phyloP scores from a whole-genome alignment of 1,284 basidiomycete genomes.

The Omphalotus olearius region DNA sequence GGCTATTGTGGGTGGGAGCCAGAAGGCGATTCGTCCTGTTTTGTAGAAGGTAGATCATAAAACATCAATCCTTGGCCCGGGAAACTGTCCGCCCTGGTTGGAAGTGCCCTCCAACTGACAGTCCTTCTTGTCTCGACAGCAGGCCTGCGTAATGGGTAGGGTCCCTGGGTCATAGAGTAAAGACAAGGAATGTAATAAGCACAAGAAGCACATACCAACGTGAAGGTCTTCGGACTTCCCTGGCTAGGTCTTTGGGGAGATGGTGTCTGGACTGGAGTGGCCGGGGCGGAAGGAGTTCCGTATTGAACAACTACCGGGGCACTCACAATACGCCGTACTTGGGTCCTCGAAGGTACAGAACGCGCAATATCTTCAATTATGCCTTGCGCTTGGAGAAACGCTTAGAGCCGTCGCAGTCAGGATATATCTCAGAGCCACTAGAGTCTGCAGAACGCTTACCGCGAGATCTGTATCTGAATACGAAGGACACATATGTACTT shows the following conservation, averaged over 20 bases:
- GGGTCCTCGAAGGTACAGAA: constrained; percentile 15
- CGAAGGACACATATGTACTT: constrained; percentile 53
- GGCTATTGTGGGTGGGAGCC: no score
- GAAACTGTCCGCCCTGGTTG: constrained; percentile 11
- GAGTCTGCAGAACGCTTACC: constrained; percentile 28
- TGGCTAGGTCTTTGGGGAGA: background rate
- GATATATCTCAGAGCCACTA: background rate
- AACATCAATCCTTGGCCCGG: constrained; percentile 4
- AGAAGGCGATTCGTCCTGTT: no score
- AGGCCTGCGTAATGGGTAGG: constrained; percentile 18
- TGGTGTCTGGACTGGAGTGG: constrained; percentile 8
- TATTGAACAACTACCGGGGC: constrained; percentile 22
- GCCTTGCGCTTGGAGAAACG: constrained; percentile 40
- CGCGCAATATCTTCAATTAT: constrained; percentile 29
- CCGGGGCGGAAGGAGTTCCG: background rate
- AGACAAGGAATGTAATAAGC: constrained; percentile 14
- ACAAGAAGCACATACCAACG: no score
- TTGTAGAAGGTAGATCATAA: background rate
- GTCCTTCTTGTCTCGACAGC: constrained; percentile 23
- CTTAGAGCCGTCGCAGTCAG: constrained; percentile 19
- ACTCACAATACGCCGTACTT: constrained; percentile 27
- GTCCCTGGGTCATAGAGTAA: constrained; percentile 14
- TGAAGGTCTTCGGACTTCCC: constrained; percentile 6
- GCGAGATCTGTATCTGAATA: constrained; percentile 51
- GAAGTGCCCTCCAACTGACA: constrained; percentile 22